Evolutionary conservation across 176 grass and related monocot species (phyloP).

Genomic region (Alloteropsis semialata): DNA sequence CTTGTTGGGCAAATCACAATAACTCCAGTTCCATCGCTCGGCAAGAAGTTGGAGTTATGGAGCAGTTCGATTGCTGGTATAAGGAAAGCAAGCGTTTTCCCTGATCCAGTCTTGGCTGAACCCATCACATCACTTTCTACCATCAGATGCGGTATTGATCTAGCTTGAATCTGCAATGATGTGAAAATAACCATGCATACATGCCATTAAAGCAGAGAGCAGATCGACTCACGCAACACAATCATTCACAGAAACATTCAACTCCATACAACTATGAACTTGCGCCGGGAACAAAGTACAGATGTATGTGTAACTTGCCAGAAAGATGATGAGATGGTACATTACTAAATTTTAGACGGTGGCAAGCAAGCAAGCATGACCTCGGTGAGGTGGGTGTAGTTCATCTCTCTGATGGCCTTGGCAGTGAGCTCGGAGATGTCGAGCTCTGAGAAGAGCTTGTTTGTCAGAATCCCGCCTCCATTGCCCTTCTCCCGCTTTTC

Average conservation of each 20-base stretch:
- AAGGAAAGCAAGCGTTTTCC: constrained; percentile 73
- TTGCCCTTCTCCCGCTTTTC: neutral
- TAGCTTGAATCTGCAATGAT: constrained; percentile 66
- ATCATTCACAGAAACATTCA: neutral
- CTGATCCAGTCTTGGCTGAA: constrained; percentile 58
- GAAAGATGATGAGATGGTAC: neutral
- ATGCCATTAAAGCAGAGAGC: neutral
- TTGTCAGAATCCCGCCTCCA: constrained; percentile 30
- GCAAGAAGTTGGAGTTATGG: constrained; percentile 31
- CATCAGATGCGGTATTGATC: constrained; percentile 63
- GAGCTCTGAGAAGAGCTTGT: constrained; percentile 51
- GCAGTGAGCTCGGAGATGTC: constrained; percentile 50
- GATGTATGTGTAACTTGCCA: neutral
- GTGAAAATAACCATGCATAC: neutral
- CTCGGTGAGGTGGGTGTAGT: constrained; percentile 63
- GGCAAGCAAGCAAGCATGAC: neutral
- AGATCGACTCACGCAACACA: neutral
- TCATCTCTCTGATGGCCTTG: constrained; percentile 65
- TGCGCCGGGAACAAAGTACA: neutral
- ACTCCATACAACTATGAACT: neutral
- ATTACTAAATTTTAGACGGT: neutral
- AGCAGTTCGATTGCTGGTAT: constrained; percentile 62
- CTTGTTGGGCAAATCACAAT: constrained; percentile 69
- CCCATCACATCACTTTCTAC: constrained; percentile 60
- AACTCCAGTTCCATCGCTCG: constrained; percentile 59